Evolutionary conservation across 768 basidiomycete species (phyloP).

Genomic region (Termitomyces sp.): DNA sequence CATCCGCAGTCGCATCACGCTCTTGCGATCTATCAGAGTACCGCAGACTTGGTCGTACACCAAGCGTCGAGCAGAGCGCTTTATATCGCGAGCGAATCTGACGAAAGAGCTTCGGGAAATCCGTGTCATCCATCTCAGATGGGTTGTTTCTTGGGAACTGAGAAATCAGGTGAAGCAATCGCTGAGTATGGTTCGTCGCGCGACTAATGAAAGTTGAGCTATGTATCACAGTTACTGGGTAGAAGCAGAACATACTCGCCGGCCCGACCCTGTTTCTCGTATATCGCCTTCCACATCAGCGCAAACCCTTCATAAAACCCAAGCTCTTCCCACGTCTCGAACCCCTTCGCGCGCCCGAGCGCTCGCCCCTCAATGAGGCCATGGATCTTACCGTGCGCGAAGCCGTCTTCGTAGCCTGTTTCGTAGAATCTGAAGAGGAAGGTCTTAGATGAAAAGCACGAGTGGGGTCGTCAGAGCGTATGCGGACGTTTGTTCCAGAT

Average conservation of each 20-base stretch:
- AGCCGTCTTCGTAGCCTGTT: slow-evolving; percentile 73
- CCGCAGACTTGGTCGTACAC: slow-evolving; percentile 50
- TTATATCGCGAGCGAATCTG: slow-evolving; percentile 89
- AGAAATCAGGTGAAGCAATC: slow-evolving; percentile 66
- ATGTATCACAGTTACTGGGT: background rate
- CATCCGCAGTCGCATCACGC: slow-evolving; percentile 14
- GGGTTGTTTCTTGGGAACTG: slow-evolving; percentile 82
- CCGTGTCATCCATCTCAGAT: slow-evolving; percentile 47
- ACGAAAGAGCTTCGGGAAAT: slow-evolving; percentile 74
- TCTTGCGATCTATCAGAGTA: slow-evolving; percentile 28
- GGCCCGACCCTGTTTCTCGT: slow-evolving; percentile 33
- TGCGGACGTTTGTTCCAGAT: slow-evolving; percentile 61
- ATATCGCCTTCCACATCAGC: slow-evolving; percentile 59
- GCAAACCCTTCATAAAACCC: slow-evolving; percentile 92
- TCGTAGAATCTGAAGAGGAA: slow-evolving; percentile 66
- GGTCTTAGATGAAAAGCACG: slow-evolving; percentile 1
- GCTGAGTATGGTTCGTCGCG: slow-evolving; percentile 56
- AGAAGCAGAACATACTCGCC: slow-evolving; percentile 44
- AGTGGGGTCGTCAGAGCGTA: slow-evolving; percentile 7
- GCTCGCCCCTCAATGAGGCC: slow-evolving; percentile 90
- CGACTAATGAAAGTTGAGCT: slow-evolving; percentile 37
- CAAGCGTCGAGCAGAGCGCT: slow-evolving; percentile 78
- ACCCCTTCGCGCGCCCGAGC: slow-evolving; percentile 86
- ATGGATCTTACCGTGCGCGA: slow-evolving; percentile 83
- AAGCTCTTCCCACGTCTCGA: slow-evolving; percentile 96